phyloP scores from a whole-genome alignment of 441 rosid species.

The Metrosideros polymorpha region DNA sequence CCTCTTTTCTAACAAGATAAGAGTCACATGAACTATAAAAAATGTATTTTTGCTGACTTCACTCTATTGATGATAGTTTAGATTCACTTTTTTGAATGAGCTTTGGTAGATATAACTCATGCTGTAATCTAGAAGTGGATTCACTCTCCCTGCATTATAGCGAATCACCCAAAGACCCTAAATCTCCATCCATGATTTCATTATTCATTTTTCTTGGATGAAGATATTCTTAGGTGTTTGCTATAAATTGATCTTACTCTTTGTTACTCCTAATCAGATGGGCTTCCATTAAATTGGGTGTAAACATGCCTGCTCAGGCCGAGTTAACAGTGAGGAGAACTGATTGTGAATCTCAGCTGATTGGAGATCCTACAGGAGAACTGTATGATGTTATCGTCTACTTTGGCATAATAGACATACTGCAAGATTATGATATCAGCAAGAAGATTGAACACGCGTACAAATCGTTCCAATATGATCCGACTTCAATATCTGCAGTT shows the following conservation, averaged over 20 bases:
- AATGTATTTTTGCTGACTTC: background rate
- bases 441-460: conserved; percentile 97
- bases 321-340: conserved; percentile 62
- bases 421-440: conserved; percentile 95
- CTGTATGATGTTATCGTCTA: conserved; percentile 58
- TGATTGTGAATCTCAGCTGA: conserved; percentile 51
- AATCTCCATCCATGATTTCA: background rate
- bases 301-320: conserved; percentile 69
- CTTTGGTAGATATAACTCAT: background rate
- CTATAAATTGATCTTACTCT: background rate
- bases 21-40: background rate
- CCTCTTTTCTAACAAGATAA: background rate
- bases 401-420: conserved; percentile 89
- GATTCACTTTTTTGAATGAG: background rate
- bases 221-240: background rate
- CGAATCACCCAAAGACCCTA: background rate
- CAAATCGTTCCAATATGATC: conserved; percentile 93
- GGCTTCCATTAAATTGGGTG: conserved; percentile 64
- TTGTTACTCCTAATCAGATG: conserved; percentile 29
- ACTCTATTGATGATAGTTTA: background rate
- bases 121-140: background rate
- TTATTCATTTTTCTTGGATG: background rate
- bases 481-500: conserved; percentile 93
- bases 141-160: background rate
- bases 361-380: conserved; percentile 87